phyloP scores from a whole-genome alignment of 202 grass and related monocot genomes.

The Carex sylvatica region DNA sequence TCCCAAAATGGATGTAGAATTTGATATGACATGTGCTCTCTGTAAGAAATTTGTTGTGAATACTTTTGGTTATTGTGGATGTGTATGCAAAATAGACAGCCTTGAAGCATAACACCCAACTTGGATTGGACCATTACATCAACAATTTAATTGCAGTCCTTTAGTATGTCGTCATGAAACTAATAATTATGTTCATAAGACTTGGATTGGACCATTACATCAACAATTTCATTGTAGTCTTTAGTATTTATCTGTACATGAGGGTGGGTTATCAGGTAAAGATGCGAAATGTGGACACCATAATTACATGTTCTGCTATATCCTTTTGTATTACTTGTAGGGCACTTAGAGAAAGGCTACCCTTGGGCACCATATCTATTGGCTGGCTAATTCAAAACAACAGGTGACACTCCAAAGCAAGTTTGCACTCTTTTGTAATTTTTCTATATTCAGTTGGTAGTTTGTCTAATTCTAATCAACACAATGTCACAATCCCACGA shows the following conservation, averaged over 20 bases:
- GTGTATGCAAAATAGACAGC: background rate
- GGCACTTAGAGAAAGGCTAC: background rate
- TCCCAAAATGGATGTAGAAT: background rate
- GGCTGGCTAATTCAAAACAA: background rate
- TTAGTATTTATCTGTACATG: background rate
- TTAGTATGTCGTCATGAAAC: background rate
- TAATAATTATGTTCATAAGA: background rate
- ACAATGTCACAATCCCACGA: background rate
- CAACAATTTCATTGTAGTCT: background rate
- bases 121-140: no score
- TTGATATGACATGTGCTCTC: background rate
- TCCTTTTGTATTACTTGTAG: background rate
- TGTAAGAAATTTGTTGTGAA: background rate
- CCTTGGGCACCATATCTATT: background rate
- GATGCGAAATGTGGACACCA: background rate
- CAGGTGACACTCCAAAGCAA: background rate
- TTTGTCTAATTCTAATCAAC: background rate
- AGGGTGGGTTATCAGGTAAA: background rate
- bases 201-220: background rate
- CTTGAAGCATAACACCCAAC: background rate
- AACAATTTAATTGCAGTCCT: background rate
- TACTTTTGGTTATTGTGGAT: background rate
- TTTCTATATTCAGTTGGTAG: background rate
- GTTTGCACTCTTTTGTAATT: background rate
- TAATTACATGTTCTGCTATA: background rate